Evolutionary conservation across 2,329 filamentous ascomycete genomes (phyloP), one percentile per base, ranked within the genome.

Genomic region (Clonostachys solani): DNA sequence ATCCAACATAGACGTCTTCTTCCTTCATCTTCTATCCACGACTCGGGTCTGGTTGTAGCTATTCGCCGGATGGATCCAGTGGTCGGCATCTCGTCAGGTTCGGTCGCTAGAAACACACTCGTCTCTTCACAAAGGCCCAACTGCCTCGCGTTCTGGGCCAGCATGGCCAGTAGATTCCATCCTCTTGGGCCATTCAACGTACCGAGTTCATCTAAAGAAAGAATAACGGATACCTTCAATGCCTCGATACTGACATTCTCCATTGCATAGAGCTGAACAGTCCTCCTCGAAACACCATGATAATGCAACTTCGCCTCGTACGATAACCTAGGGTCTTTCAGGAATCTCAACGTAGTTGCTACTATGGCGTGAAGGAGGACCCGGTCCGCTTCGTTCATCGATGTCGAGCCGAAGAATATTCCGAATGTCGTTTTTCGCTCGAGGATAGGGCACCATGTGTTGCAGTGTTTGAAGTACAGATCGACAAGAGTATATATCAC

Each of bases 381-480:
- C 5, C 68, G 58, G 42, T 72, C 69, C 2, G 63, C 59, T 46
- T 72, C 68, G 34, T 56, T 58, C 33, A 71, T 51, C 0, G 64
- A 65, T 1, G 67, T 68, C 7, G 68, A 66, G 2, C 67, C 67
- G 37, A 72, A 72, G 47, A 73, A 65, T 17, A 55, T 59, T 2
- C 61, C 55, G 55, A 71, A 65, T 13, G 66, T 71, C 0, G 69
- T 66, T 47, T 72, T 71, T 8, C 69, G 63, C 40, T 73, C 69
- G 12, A 73, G 62, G 12, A 73, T 71, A 0, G 69, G 69, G 44
- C 69, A 72, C 80, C 80, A 84, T 0, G 80, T 79, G 53, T 83
- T 83, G 58, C 81, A 77, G 57, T 84, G 79, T 54, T 81, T 81
- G 66, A 84, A 83, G 61, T 80, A 84, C 8, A 83, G 64, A 50